Conservation (phyloP, 208 protist species). For the Entamoeba invadens region DNA sequence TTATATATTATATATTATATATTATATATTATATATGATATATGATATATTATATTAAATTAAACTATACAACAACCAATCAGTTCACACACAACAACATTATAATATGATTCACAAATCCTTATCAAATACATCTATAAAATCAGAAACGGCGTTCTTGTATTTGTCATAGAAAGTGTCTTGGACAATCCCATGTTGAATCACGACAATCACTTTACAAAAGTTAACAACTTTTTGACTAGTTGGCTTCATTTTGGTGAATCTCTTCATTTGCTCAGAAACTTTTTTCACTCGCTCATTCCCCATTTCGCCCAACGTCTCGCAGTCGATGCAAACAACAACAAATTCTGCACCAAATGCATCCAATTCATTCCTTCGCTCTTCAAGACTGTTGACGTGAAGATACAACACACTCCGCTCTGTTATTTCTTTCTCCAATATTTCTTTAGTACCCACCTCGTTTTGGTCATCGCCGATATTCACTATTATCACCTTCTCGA, state of each 20-base stretch:
- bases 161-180: not conserved
- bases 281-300: not conserved
- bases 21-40: too few relatives aligned
- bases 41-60: too few relatives aligned
- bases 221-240: not conserved
- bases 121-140: not conserved
- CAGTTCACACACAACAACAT: too few relatives aligned
- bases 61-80: too few relatives aligned
- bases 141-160: not conserved
- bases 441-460: not conserved
- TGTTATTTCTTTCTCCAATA: not conserved
- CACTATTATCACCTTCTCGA: not conserved
- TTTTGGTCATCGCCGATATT: not conserved
- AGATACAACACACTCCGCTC: not conserved
- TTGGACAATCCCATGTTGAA: not conserved
- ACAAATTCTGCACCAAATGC: not conserved
- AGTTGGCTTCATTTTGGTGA: not conserved
- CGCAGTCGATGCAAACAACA: not conserved
- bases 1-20: too few relatives aligned
- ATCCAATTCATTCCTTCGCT: too few relatives aligned
- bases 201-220: not conserved
- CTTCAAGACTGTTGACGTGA: not conserved
- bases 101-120: not conserved
- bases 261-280: not conserved
- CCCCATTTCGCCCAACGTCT: not conserved